These are phyloP conservation scores for Apiotrichum porosum DNA, from an alignment of 1,284 basidiomycete genomes.

Conservation along the genomic window DNA sequence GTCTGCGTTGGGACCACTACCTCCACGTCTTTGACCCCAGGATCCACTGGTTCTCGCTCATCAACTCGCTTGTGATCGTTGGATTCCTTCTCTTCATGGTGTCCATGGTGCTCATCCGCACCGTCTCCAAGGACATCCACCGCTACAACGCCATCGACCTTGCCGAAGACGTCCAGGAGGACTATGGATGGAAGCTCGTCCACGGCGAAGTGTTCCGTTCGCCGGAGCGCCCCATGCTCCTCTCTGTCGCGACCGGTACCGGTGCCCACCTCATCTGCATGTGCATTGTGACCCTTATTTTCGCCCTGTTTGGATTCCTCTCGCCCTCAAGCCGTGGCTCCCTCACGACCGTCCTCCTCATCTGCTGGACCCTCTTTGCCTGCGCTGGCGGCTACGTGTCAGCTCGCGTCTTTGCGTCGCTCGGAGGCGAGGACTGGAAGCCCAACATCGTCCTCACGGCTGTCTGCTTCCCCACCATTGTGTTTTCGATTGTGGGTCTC, in stretches of 20 bases:
- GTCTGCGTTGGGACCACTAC: slow-evolving; percentile 87
- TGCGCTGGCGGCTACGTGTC: slow-evolving; percentile 88
- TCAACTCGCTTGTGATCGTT: slow-evolving; percentile 88
- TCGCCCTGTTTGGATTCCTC: slow-evolving; percentile 94
- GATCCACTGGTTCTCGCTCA: slow-evolving; percentile 74
- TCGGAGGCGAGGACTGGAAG: slow-evolving; percentile 74
- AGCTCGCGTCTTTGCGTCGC: slow-evolving; percentile 71
- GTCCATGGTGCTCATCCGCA: slow-evolving; percentile 79
- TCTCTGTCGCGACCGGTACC: slow-evolving; percentile 84
- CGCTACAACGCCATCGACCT: slow-evolving; percentile 95
- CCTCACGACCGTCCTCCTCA: slow-evolving; percentile 91
- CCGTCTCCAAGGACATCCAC: slow-evolving; percentile 83
- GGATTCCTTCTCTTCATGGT: slow-evolving; percentile 89
- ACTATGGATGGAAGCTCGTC: slow-evolving; percentile 91
- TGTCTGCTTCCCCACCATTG: slow-evolving; percentile 74
- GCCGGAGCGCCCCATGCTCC: slow-evolving; percentile 69
- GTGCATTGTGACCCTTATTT: slow-evolving; percentile 85
- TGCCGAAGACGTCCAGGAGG: slow-evolving; percentile 93
- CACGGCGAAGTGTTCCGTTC: slow-evolving; percentile 94
- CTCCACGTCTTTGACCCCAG: slow-evolving; percentile 60
- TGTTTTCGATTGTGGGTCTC: slow-evolving; percentile 76
- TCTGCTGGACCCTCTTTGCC: slow-evolving; percentile 92
- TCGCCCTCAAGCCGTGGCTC: slow-evolving; percentile 94
- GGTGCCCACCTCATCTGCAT: slow-evolving; percentile 86
- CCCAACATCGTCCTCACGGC: slow-evolving; percentile 85